These are phyloP conservation scores for Pneumocystis oryctolagi DNA, from an alignment of 1,139 yeast genomes.

Conservation along the genomic window DNA sequence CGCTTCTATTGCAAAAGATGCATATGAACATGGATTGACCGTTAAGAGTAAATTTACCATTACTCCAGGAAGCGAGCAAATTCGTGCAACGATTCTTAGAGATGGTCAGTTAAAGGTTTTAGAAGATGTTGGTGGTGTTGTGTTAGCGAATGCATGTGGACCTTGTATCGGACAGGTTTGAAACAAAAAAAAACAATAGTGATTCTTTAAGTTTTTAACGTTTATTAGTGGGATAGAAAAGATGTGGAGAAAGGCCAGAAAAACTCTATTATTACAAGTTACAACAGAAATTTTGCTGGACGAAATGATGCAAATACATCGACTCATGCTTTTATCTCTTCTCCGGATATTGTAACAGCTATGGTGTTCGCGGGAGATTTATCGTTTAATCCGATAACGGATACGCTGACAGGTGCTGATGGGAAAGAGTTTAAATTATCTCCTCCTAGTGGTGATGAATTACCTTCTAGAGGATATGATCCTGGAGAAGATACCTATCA, in stretches of 20 bases:
- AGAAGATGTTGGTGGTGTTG: conserved; percentile 86
- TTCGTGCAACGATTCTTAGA: conserved; percentile 95
- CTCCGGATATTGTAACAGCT: conserved; percentile 95
- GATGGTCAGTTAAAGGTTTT: conserved; percentile 88
- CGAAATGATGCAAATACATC: conserved; percentile 99
- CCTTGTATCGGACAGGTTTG: conserved; percentile 80
- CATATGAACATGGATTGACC: conserved; percentile 78
- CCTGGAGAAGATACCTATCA: conserved; percentile 92
- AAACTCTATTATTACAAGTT: conserved; percentile 95
- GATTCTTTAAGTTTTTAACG: not conserved
- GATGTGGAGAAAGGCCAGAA: conserved; percentile 95
- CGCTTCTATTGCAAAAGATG: conserved; percentile 84
- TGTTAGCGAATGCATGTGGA: conserved; percentile 97
- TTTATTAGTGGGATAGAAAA: conserved; percentile 82
- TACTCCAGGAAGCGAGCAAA: conserved; percentile 98
- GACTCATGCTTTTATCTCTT: conserved; percentile 94
- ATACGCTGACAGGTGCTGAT: conserved; percentile 78
- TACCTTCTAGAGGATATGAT: conserved; percentile 86
- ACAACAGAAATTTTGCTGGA: conserved; percentile 97
- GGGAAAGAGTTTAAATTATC: conserved; percentile 91
- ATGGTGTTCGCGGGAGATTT: conserved; percentile 94
- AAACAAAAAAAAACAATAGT: not conserved
- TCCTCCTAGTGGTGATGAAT: conserved; percentile 84
- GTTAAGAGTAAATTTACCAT: conserved; percentile 83
- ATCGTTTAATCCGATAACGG: conserved; percentile 96